Evolutionary conservation across 2,329 filamentous ascomycete species (phyloP).

Genomic region (Chrysoporthe cubensis): DNA sequence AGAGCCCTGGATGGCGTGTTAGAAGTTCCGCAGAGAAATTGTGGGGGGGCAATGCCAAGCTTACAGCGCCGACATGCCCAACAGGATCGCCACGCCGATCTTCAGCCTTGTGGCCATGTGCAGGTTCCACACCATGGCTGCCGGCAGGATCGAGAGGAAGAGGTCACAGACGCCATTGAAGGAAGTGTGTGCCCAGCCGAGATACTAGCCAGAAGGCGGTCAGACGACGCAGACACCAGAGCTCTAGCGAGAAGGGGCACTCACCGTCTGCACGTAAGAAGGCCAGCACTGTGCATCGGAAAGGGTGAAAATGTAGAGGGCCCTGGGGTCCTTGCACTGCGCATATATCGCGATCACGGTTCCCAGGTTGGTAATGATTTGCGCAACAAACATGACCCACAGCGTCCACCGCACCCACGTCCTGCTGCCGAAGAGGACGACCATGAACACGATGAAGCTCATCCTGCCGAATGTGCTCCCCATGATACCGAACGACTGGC

Average conservation of each 20-base stretch:
- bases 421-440: slow-evolving; percentile 13
- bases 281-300: slow-evolving; percentile 17
- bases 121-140: slow-evolving; percentile 19
- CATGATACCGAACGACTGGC: slow-evolving; percentile 24
- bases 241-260: background rate
- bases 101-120: slow-evolving; percentile 20
- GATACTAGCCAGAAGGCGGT: slow-evolving; percentile 9
- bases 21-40: too few relatives aligned
- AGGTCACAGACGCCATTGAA: slow-evolving; percentile 18
- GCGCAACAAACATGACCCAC: slow-evolving; percentile 12
- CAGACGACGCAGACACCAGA: background rate
- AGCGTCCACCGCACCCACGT: slow-evolving; percentile 11
- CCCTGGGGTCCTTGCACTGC: slow-evolving; percentile 21
- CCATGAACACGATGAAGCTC: slow-evolving; percentile 23
- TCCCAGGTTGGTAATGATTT: slow-evolving; percentile 18
- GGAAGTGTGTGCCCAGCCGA: slow-evolving; percentile 21
- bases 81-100: slow-evolving; percentile 17
- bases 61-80: slow-evolving; percentile 22
- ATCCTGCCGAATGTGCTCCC: slow-evolving; percentile 17
- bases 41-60: background rate
- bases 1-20: slow-evolving; percentile 5
- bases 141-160: slow-evolving; percentile 17
- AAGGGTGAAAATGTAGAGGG: slow-evolving; percentile 13
- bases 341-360: slow-evolving; percentile 17
- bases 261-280: slow-evolving; percentile 16